A percentile compares a stretch with the other conserved stretches of the same genome.
Conservation (phyloP, 2,329 filamentous ascomycete species). For the Grosmannia clavigera region DNA sequence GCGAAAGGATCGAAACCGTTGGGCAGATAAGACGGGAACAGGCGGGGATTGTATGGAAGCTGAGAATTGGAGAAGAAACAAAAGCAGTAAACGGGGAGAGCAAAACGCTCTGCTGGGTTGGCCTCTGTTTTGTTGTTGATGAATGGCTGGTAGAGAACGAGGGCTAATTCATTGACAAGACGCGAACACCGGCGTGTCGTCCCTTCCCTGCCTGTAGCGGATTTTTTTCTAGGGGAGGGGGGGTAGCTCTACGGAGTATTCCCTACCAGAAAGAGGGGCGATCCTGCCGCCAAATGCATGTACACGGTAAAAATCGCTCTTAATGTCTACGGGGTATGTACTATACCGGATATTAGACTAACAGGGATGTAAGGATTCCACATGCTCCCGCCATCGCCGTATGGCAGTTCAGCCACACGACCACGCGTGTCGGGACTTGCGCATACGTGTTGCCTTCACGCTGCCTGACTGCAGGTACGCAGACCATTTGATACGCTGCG, state of each 20-base stretch:
- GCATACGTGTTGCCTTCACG: background rate
- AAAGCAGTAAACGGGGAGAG: background rate
- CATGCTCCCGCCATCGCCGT: background rate
- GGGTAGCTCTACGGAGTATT: background rate
- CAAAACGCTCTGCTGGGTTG: background rate
- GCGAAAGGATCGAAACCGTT: background rate
- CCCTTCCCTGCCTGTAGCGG: slow-evolving; percentile 2
- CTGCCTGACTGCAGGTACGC: background rate
- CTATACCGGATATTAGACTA: background rate
- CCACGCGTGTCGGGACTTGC: background rate
- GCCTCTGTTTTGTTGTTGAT: slow-evolving; percentile 1
- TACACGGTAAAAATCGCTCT: background rate
- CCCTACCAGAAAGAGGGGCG: background rate
- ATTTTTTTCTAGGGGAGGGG: background rate
- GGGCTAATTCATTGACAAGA: slow-evolving; percentile 3
- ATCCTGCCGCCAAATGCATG: background rate
- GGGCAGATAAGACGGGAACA: background rate
- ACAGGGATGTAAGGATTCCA: background rate
- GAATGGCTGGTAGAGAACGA: background rate
- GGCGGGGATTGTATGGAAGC: background rate
- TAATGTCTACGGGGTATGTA: background rate
- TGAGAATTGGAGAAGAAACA: background rate
- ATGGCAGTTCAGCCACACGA: background rate
- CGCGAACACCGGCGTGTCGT: slow-evolving; percentile 8
- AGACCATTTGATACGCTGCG: background rate